phyloP scores from a whole-genome alignment of 768 basidiomycete species.

The Tulasnella sp. region DNA sequence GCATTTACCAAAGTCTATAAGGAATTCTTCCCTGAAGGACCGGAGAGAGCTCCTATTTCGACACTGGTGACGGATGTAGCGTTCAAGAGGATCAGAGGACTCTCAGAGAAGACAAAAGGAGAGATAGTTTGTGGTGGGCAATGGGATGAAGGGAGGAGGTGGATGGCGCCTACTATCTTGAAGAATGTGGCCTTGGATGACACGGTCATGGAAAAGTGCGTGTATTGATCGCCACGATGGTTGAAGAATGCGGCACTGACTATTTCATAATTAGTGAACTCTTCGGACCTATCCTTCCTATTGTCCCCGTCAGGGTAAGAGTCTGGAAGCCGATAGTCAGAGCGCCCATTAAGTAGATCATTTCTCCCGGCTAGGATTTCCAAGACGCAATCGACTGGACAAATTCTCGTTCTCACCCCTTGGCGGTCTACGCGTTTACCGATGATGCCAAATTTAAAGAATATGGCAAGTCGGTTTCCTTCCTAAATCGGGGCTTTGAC shows the following conservation, averaged over 20 bases:
- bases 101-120: conserved; percentile 42
- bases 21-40: conserved; percentile 52
- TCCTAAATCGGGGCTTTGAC: background rate
- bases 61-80: conserved; percentile 55
- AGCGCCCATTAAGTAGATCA: background rate
- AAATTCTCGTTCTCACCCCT: conserved; percentile 61
- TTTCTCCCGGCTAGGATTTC: conserved; percentile 34
- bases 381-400: conserved; percentile 70
- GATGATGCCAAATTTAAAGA: conserved; percentile 53
- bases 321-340: too few species aligned
- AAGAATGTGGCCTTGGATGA: conserved; percentile 42
- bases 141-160: background rate
- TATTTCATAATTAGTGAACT: background rate
- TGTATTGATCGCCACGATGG: conserved; percentile 19
- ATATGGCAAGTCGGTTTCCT: conserved; percentile 45
- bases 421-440: conserved; percentile 78
- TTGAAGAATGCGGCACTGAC: background rate
- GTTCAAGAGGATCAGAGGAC: conserved; percentile 53
- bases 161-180: conserved; percentile 14
- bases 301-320: conserved; percentile 58
- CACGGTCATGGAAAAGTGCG: conserved; percentile 71
- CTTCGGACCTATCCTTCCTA: conserved; percentile 76
- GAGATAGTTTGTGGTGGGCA: conserved; percentile 16
- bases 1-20: conserved; percentile 46
- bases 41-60: conserved; percentile 44